phyloP scores from a whole-genome alignment of 23 red algal genomes.

The Gracilaria domingensis region DNA sequence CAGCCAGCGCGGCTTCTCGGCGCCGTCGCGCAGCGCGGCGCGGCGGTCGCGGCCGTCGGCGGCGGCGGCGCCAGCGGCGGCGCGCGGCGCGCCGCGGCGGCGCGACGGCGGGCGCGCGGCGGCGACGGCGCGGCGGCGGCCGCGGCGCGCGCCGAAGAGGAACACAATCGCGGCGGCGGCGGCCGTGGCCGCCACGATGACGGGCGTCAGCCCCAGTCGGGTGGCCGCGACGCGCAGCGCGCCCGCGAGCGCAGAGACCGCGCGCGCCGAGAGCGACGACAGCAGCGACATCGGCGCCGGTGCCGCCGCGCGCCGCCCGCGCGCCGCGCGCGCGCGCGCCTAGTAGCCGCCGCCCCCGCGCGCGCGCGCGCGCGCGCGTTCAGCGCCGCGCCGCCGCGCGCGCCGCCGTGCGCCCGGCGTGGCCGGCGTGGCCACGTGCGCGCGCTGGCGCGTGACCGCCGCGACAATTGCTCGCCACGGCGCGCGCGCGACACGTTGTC shows the following conservation, averaged over 20 bases:
- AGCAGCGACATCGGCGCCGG: neutral
- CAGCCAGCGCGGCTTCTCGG: constrained; percentile 53
- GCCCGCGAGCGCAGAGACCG: neutral
- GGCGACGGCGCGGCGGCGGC: neutral
- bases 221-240: neutral
- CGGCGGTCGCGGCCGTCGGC: neutral
- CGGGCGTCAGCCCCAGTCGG: too few relatives aligned
- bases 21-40: neutral
- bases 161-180: neutral
- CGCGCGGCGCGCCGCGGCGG: neutral
- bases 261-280: neutral
- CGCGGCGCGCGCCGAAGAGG: neutral
- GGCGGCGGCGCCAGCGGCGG: neutral
- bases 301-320: neutral
- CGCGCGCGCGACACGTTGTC: neutral
- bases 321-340: neutral
- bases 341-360: neutral
- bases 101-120: neutral
- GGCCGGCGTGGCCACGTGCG: neutral
- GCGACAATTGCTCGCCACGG: neutral
- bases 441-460: constrained; percentile 13
- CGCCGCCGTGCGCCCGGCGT: neutral
- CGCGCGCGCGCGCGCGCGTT: too few relatives aligned
- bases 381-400: too few relatives aligned
- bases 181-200: neutral